phyloP scores from a whole-genome alignment of 345 rosid species.

The Eucalyptus victrix region DNA sequence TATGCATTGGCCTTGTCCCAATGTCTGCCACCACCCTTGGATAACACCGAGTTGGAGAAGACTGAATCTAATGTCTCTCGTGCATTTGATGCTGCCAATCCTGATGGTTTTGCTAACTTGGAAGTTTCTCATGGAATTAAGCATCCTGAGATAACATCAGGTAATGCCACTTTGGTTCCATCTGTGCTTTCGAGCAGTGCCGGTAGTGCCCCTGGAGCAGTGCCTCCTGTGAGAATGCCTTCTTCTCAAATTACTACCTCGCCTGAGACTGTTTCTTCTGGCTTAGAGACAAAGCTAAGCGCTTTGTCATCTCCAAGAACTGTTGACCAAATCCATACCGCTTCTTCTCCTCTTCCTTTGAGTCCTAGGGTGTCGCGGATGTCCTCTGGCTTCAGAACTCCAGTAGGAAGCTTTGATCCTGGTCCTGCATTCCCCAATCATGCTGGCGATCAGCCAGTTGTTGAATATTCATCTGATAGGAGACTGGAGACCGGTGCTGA shows the following conservation, averaged over 20 bases:
- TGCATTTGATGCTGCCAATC: conserved; percentile 11
- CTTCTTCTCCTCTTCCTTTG: conserved; percentile 24
- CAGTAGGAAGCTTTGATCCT: conserved; percentile 14
- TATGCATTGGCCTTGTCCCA: conserved; percentile 62
- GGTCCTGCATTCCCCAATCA: conserved; percentile 11
- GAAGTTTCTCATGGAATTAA: conserved; percentile 23
- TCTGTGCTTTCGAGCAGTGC: conserved; percentile 5
- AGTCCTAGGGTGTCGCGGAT: conserved; percentile 30
- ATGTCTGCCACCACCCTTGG: conserved; percentile 54
- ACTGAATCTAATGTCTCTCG: conserved; percentile 21
- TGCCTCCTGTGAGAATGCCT: conserved; percentile 17
- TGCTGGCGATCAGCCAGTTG: conserved; percentile 19
- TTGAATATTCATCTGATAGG: conserved; percentile 24
- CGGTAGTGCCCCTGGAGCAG: conserved; percentile 5
- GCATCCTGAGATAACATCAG: conserved; percentile 4
- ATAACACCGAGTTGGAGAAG: conserved; percentile 35
- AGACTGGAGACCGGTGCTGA: conserved; percentile 15
- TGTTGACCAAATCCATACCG: conserved; percentile 13
- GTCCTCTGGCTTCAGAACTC: conserved; percentile 28
- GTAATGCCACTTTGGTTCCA: background rate
- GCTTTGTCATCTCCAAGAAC: conserved; percentile 13
- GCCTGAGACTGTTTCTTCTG: conserved; percentile 7
- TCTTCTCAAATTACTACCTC: conserved; percentile 19
- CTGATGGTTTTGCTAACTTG: conserved; percentile 2
- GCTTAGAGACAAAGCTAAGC: conserved; percentile 14